phyloP scores from a whole-genome alignment of 441 rosid species.

The Gossypium lobatum region DNA sequence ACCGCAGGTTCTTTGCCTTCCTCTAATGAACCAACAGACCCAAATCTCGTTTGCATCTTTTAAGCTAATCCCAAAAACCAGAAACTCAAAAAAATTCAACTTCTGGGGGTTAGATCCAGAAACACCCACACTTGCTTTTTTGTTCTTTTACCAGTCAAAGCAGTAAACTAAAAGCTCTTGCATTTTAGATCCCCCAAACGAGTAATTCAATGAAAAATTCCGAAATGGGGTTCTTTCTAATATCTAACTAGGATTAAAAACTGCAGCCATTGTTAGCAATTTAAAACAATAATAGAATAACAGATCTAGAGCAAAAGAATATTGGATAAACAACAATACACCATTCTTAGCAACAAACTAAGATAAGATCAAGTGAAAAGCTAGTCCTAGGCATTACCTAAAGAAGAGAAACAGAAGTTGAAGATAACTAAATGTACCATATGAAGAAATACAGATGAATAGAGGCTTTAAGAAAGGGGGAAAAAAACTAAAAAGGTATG shows the following conservation, averaged over 20 bases:
- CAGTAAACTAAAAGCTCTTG: neutral
- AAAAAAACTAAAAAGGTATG: neutral
- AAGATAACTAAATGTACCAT: neutral
- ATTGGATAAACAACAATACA: neutral
- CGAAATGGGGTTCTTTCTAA: neutral
- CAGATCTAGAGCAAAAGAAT: conserved; percentile 25
- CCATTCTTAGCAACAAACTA: neutral
- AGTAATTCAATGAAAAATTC: neutral
- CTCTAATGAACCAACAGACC: conserved; percentile 37
- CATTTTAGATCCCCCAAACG: neutral
- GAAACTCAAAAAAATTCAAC: conserved; percentile 12
- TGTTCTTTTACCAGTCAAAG: neutral
- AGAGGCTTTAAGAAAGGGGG: neutral
- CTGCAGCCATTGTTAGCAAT: neutral
- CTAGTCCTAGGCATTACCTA: neutral
- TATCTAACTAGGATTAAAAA: neutral
- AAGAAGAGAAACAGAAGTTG: neutral
- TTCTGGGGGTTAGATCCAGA: conserved; percentile 24
- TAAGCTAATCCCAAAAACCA: conserved; percentile 1
- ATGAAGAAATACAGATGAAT: neutral
- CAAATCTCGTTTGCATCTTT: conserved; percentile 53
- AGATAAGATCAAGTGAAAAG: neutral
- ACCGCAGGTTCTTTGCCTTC: conserved; percentile 57
- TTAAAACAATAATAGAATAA: conserved; percentile 6
- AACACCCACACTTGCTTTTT: neutral